Evolutionary conservation across 257 asterid species (phyloP), one percentile per base, ranked within the genome.

Genomic region (Nicotiana paniculata): DNA sequence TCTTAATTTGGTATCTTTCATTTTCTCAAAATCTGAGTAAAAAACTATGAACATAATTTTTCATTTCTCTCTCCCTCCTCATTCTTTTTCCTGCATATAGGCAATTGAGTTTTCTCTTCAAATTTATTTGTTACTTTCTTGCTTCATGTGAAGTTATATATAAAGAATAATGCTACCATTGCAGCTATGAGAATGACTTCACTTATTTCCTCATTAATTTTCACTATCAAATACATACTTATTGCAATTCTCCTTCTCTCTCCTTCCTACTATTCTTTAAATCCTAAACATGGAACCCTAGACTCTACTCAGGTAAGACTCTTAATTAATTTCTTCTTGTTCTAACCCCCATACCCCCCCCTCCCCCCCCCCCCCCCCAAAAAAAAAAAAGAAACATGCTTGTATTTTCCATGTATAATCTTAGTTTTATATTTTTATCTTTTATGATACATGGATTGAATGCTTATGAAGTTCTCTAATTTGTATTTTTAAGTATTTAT

Each of bases 251-350:
- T 76, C 28, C 65, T 76, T 51, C 54, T 74, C 62, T 74, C 39
- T 26, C 62, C 57, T 33, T 86, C 86, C 55, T 51, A 88, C 9
- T 76, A 81, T 74, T 90, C 88, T 85, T 87, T 82, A 62, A 67
- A 57, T 68, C 85, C 77, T 18, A 84, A 51, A 15, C 88, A 82
- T 5, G 88, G 90, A 8, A 55, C 88, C 5, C 83, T 64, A 75
- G 35, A 85, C 68, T 37, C 80, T 62, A 74, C 79, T 12, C 80
- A 65, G 85, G 91, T 85, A 28, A 21, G 13, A 11, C 62, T 74
- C 62, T 48, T 24, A 11, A 12, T 53, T 13, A 48, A 48, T 48
- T 74, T 46, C 4, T 72, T 72, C 6, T 74, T 61, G 17, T 15
- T n/a, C 9, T 16, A 28, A 28, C 16, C 84, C 18, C 18, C 13